Percentiles rank a stretch among this genome's conserved stretches.
Evolutionary conservation across 768 basidiomycete species (phyloP).

Genomic region (Lactarius psammicola): DNA sequence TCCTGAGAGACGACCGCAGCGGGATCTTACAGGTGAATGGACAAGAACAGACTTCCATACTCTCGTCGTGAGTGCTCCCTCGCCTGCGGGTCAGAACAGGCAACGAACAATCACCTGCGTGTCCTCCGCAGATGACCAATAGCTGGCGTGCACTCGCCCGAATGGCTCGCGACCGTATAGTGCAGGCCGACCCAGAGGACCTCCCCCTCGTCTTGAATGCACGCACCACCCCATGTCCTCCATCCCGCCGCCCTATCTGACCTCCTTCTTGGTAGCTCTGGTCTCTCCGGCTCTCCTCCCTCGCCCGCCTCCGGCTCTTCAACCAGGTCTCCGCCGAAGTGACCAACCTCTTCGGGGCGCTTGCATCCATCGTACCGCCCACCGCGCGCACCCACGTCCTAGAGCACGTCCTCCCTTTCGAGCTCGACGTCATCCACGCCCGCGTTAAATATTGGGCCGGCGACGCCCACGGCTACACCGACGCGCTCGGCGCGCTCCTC

Average conservation of each 20-base stretch:
- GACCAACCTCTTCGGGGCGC: constrained; percentile 71
- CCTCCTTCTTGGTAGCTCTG: constrained; percentile 63
- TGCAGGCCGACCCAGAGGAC: constrained; percentile 68
- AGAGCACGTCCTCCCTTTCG: constrained; percentile 55
- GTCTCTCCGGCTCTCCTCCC: constrained; percentile 76
- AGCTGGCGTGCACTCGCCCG: constrained; percentile 83
- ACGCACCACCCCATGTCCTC: constrained; percentile 34
- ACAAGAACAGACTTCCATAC: constrained; percentile 69
- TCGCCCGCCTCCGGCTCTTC: constrained; percentile 78
- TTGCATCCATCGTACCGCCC: constrained; percentile 55
- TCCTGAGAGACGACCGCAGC: constrained; percentile 67
- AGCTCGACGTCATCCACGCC: constrained; percentile 64
- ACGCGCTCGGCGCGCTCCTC: constrained; percentile 64
- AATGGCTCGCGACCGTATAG: constrained; percentile 79
- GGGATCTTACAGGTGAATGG: constrained; percentile 78
- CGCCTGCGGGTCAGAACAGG: background rate
- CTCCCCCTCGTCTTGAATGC: constrained; percentile 63
- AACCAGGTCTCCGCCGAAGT: constrained; percentile 87
- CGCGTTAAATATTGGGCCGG: constrained; percentile 80
- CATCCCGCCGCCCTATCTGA: background rate
- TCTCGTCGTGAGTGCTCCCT: constrained; percentile 63
- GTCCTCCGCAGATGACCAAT: constrained; percentile 67
- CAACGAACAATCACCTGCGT: constrained; percentile 1
- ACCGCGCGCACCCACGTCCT: constrained; percentile 59
- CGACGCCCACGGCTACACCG: constrained; percentile 77